Evolutionary conservation across 345 rosid species (phyloP).

Genomic region (Kernera saxatilis): DNA sequence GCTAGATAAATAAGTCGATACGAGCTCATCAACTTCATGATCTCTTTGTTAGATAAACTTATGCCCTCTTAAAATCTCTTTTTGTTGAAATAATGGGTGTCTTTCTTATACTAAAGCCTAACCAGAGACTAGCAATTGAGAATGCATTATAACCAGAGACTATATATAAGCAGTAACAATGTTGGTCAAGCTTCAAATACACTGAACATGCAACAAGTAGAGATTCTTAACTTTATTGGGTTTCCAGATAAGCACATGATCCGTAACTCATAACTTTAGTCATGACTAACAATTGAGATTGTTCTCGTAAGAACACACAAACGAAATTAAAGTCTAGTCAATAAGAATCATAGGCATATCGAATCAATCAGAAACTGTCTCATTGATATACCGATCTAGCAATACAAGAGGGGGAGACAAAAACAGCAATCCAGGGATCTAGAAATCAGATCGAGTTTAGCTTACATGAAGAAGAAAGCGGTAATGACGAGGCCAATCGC

Average conservation of each 20-base stretch:
- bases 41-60: no score
- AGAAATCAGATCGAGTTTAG: slow-evolving; percentile 25
- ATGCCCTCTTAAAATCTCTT: no score
- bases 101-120: no score
- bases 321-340: background rate
- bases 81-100: no score
- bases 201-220: background rate
- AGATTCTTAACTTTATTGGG: background rate
- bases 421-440: background rate
- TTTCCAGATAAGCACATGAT: background rate
- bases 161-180: background rate
- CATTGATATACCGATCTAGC: background rate
- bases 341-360: background rate
- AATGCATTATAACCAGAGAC: background rate
- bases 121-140: background rate
- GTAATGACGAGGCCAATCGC: slow-evolving; percentile 68
- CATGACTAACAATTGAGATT: background rate
- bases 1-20: no score
- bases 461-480: slow-evolving; percentile 85
- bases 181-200: slow-evolving; percentile 4
- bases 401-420: background rate
- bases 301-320: background rate
- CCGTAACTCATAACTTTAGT: background rate
- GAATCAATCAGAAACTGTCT: background rate
- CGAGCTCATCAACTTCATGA: no score